Conservation (phyloP, 108 stramenopile genomes). For the Skeletonema potamos region DNA sequence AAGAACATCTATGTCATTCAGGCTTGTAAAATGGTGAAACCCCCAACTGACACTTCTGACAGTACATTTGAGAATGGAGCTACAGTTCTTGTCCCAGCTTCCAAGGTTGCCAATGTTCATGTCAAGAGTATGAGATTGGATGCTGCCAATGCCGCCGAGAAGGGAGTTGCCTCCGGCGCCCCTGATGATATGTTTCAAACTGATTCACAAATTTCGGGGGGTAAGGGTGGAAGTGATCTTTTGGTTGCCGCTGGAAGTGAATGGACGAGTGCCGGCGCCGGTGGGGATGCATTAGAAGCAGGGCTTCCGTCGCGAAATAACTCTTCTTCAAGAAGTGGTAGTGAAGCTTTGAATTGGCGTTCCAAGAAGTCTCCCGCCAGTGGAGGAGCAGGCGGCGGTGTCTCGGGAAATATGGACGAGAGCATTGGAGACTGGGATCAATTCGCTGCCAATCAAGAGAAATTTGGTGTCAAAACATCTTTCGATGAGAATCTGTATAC, state of each 20-base stretch:
- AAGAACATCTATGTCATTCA: conserved; percentile 72
- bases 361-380: conserved; percentile 13
- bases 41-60: conserved; percentile 4
- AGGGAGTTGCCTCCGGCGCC: conserved; percentile 7
- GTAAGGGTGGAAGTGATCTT: conserved; percentile 21
- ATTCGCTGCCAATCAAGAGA: conserved; percentile 85
- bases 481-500: conserved; percentile 98
- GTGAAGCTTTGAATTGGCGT: conserved; percentile 23
- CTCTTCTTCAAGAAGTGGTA: conserved; percentile 20
- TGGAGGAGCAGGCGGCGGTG: neutral
- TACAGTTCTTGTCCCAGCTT: conserved; percentile 55
- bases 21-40: conserved; percentile 39
- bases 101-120: conserved; percentile 55
- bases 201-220: conserved; percentile 71
- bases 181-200: conserved; percentile 47
- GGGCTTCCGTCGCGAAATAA: conserved; percentile 10
- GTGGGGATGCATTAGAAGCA: conserved; percentile 11
- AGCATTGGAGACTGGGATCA: conserved; percentile 88
- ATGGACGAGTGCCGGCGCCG: conserved; percentile 56
- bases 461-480: conserved; percentile 86
- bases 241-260: conserved; percentile 80
- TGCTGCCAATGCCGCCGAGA: conserved; percentile 4
- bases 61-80: conserved; percentile 45
- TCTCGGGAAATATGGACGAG: conserved; percentile 46
- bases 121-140: conserved; percentile 62